Evolutionary conservation across 129 eudicot species (phyloP).

Genomic region (Ambrosia artemisiifolia): DNA sequence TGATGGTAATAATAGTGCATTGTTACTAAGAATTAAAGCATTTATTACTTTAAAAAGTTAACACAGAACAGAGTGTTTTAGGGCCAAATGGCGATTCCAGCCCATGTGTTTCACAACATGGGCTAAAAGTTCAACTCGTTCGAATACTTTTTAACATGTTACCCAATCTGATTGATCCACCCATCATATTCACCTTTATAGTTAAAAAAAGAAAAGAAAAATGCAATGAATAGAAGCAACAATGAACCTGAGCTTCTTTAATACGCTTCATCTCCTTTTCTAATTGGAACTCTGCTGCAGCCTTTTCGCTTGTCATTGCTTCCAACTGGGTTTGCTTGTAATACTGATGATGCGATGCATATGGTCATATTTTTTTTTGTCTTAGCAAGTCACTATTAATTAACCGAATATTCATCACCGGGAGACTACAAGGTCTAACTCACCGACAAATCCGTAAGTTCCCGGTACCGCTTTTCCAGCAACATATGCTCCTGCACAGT

Average conservation of each 20-base stretch:
- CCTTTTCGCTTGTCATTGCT: slow-evolving; percentile 8
- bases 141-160: neutral
- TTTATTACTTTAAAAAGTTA: neutral
- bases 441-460: slow-evolving; percentile 95
- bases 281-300: slow-evolving; percentile 59
- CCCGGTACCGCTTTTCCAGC: slow-evolving; percentile 94
- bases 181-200: neutral
- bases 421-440: neutral
- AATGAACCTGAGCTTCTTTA: slow-evolving; percentile 71
- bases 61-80: neutral
- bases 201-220: neutral
- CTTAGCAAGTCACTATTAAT: slow-evolving; percentile 18
- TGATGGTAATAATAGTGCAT: neutral
- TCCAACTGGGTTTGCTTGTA: slow-evolving; percentile 92
- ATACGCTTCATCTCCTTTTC: slow-evolving; percentile 88
- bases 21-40: neutral
- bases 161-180: neutral
- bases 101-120: neutral
- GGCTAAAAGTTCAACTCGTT: neutral
- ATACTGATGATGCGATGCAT: slow-evolving; percentile 50
- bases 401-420: neutral
- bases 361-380: slow-evolving; percentile 9
- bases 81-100: neutral
- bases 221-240: slow-evolving; percentile 14
- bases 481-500: slow-evolving; percentile 87